Conservation (phyloP, 257 asterid species). For the Cynanchum wilfordii region DNA sequence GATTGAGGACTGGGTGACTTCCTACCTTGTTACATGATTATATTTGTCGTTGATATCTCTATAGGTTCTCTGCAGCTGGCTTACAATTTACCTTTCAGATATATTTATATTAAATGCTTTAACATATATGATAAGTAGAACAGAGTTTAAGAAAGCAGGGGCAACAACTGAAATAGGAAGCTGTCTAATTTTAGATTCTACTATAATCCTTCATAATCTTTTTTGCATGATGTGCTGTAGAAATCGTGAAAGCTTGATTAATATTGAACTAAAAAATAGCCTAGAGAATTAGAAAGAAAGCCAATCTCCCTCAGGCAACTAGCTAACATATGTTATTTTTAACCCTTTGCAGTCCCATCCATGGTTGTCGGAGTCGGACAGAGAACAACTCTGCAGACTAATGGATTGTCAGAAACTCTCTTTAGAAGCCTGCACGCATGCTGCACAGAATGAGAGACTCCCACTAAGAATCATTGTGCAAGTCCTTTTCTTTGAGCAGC, state of each 20-base stretch:
- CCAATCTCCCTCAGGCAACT: not conserved
- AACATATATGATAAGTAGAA: not conserved
- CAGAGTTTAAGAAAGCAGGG: not conserved
- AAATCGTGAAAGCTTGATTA: not conserved
- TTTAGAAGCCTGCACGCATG: constrained; percentile 94
- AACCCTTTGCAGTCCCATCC: constrained; percentile 74
- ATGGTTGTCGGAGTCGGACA: constrained; percentile 80
- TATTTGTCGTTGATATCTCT: not conserved
- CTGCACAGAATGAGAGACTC: constrained; percentile 92
- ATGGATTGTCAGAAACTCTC: constrained; percentile 99
- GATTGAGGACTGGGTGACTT: not conserved
- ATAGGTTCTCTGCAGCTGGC: not conserved
- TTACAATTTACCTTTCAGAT: not conserved
- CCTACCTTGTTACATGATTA: not conserved
- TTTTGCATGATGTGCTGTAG: not conserved
- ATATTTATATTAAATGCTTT: not conserved
- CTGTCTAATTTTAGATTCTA: not conserved
- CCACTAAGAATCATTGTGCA: constrained; percentile 82
- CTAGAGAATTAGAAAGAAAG: not conserved
- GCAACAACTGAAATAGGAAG: not conserved
- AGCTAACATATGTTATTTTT: not conserved
- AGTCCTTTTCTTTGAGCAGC: constrained; percentile 97
- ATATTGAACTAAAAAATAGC: not conserved
- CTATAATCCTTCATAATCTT: not conserved
- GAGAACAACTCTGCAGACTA: constrained; percentile 86